A percentile compares a stretch with the other conserved stretches of the same genome.
Evolutionary conservation across 2,329 filamentous ascomycete species (phyloP).

Genomic region (Orbilia quercus): DNA sequence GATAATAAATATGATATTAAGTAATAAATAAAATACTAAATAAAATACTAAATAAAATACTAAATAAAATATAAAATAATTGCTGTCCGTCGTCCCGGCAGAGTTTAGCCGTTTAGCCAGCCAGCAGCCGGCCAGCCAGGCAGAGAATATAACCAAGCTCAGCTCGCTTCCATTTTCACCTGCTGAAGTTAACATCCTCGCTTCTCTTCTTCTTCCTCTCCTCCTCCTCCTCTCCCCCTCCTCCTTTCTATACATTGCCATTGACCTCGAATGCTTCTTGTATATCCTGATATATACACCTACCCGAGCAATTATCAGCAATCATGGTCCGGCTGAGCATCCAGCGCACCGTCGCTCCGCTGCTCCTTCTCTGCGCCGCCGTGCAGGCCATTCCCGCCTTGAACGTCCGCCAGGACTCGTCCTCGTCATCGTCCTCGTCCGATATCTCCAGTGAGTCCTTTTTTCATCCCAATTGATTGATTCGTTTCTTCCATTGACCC

Average conservation of each 20-base stretch:
- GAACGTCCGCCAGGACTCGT: conserved; percentile 31
- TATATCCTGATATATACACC: conserved; percentile 13
- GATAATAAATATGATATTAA: no score
- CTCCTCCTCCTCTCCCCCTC: conserved; percentile 24
- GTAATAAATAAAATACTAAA: no score
- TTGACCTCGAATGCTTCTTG: conserved; percentile 24
- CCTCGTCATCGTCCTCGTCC: conserved; percentile 18
- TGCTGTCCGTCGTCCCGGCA: conserved; percentile 24
- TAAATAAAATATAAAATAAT: background rate
- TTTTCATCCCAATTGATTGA: conserved; percentile 3
- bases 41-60: no score
- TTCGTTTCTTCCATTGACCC: background rate
- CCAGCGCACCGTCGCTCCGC: conserved; percentile 45
- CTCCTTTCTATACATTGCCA: conserved; percentile 19
- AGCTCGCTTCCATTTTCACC: no score
- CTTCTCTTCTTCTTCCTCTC: conserved; percentile 13
- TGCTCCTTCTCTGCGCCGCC: conserved; percentile 49
- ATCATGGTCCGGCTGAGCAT: conserved; percentile 53
- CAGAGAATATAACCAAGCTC: background rate
- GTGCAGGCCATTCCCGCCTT: conserved; percentile 52
- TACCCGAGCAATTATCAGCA: conserved; percentile 5
- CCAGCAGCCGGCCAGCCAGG: background rate
- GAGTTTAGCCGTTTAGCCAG: conserved; percentile 41
- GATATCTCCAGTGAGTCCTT: conserved; percentile 31
- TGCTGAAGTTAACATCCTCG: no score